Conservation (phyloP, 2,329 filamentous ascomycete species). For the Neoscytalidium dimidiatum region DNA sequence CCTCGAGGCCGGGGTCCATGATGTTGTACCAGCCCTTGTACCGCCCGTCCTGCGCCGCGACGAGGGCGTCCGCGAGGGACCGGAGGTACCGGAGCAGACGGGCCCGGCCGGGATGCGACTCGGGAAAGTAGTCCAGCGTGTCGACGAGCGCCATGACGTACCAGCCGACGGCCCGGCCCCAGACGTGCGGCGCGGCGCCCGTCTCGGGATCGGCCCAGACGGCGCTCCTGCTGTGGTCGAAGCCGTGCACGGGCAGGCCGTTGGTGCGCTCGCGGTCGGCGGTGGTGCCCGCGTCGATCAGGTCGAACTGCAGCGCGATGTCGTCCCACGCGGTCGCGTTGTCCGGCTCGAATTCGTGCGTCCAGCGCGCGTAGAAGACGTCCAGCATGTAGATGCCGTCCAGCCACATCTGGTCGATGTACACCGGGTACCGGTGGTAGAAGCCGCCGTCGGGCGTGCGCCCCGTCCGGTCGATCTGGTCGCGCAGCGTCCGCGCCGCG, state of each 20-base stretch:
- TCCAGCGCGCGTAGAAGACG: slow-evolving; percentile 42
- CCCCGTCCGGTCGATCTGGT: slow-evolving; percentile 53
- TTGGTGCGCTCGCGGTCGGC: slow-evolving; percentile 35
- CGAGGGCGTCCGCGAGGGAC: slow-evolving; percentile 46
- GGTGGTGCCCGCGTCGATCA: slow-evolving; percentile 37
- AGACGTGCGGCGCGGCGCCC: slow-evolving; percentile 38
- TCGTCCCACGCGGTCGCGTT: slow-evolving; percentile 48
- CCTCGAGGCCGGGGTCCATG: slow-evolving; percentile 52
- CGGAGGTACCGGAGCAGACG: slow-evolving; percentile 44
- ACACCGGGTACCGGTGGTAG: slow-evolving; percentile 46
- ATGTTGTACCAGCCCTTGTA: slow-evolving; percentile 62
- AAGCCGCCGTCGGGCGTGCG: slow-evolving; percentile 55
- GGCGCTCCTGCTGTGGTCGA: slow-evolving; percentile 35
- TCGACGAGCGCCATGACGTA: slow-evolving; percentile 49
- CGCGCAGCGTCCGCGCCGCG: slow-evolving; percentile 50
- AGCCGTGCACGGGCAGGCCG: slow-evolving; percentile 37
- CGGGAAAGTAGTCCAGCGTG: slow-evolving; percentile 49
- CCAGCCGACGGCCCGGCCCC: slow-evolving; percentile 41
- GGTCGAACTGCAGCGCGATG: slow-evolving; percentile 37
- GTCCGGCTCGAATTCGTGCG: slow-evolving; percentile 37
- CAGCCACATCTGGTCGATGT: slow-evolving; percentile 44
- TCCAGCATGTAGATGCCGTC: slow-evolving; percentile 53
- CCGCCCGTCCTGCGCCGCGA: slow-evolving; percentile 42
- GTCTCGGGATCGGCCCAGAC: slow-evolving; percentile 39
- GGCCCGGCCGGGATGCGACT: slow-evolving; percentile 37